Percentiles rank a stretch among this genome's conserved stretches.
Evolutionary conservation across 768 basidiomycete species (phyloP).

Genomic region (Rhodocollybia butyracea): DNA sequence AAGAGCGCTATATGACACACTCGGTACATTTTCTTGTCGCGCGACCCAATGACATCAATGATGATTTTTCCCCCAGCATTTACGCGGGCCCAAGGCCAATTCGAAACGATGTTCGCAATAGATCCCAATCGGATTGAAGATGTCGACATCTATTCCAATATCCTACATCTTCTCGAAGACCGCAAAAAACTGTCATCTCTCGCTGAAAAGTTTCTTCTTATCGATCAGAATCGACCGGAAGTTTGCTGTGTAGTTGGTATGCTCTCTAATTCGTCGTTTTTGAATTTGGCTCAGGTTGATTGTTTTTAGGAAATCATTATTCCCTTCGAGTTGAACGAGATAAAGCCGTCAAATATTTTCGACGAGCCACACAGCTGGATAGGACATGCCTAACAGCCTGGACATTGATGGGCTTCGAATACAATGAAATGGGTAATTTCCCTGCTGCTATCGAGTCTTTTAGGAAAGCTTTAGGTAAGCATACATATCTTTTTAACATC

Average conservation of each 20-base stretch:
- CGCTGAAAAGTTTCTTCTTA: constrained; percentile 65
- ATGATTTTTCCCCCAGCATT: constrained; percentile 29
- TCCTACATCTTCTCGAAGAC: constrained; percentile 75
- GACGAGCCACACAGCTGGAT: constrained; percentile 73
- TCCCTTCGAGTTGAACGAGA: constrained; percentile 74
- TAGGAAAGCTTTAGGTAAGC: constrained; percentile 71
- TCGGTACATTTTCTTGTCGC: not conserved
- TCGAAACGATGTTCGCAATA: constrained; percentile 29
- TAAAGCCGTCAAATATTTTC: constrained; percentile 77
- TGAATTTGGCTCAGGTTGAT: not conserved
- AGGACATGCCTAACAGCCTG: constrained; percentile 74
- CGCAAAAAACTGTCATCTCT: constrained; percentile 65
- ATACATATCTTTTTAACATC: not conserved
- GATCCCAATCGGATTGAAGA: constrained; percentile 77
- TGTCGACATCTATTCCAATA: constrained; percentile 77
- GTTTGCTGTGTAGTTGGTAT: constrained; percentile 76
- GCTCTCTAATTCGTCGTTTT: not conserved
- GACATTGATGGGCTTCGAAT: constrained; percentile 85
- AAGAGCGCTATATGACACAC: constrained; percentile 56
- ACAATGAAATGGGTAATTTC: constrained; percentile 78
- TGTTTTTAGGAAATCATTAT: constrained; percentile 68
- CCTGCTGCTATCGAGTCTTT: constrained; percentile 85
- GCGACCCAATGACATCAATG: constrained; percentile 18
- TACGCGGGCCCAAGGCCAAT: constrained; percentile 8
- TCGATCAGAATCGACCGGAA: constrained; percentile 75